Base-by-base conservation (phyloP, 306 rosid genomes). In the Cucurbita maxima region DNA sequence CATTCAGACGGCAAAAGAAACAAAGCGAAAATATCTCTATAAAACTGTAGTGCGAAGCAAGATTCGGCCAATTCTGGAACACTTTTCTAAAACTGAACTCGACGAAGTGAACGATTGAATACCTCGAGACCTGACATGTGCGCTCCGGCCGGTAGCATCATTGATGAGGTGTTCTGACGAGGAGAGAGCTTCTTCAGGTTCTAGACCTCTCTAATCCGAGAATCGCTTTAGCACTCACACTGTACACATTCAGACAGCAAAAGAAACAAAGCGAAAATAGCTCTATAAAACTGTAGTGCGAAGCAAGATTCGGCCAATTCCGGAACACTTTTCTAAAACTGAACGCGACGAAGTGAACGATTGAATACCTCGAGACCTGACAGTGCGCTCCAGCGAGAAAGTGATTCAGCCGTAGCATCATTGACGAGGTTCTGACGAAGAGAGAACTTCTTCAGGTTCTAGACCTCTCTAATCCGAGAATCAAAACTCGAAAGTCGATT, bases 101-200 rank as follows among this genome's bases (percentile, higher is more conserved):
- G 58, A 22, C 0, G n/a, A 61, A 19, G 71, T n/a, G 8, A 68
- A 22, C 15, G 14, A 72, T 66, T 20, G 61, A 78, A 34, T 80
- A 87, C 97, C 92, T 89, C 86, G 57, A 95, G 89, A 43, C 75
- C 81, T 25, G 90, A 81, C 25, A 94, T n/a, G 75, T 7, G 83
- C 73, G 71, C 76, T 80, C 96, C 96, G 89, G 52, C 78, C 84
- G 63, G 92, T 89, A 53, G 74, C 67, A 60, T 95, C 96, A 1
- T 82, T 76, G 75, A 95, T 25, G 66, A 91, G 96, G 85, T 95
- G 85, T 95, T 91, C 58, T 95, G 97, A 34, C 96, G 97, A 54
- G 91, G 74, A 7, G 96, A 95, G 14, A 95, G 92, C 83, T 95
- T 91, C 78, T 77, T 85, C 63, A 91, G 97, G 82, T 75, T 62